Conservation (phyloP, 495 filamentous ascomycete genomes). For the Neurospora cerealis region DNA sequence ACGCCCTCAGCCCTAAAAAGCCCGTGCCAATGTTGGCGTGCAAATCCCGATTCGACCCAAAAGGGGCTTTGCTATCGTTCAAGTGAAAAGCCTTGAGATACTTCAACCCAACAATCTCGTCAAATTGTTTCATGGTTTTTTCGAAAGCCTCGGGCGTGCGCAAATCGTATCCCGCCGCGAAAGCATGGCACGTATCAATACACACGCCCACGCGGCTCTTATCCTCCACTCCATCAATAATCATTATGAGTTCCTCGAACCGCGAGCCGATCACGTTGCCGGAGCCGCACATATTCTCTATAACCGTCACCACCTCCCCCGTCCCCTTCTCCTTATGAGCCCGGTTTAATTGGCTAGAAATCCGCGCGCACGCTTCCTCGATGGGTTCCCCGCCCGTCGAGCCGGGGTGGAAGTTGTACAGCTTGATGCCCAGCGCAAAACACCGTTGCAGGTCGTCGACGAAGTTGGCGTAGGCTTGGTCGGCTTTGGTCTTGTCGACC, state of each 20-base stretch:
- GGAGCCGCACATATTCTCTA: conserved; percentile 93
- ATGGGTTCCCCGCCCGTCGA: conserved; percentile 57
- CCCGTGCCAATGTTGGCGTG: conserved; percentile 94
- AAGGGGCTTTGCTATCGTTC: conserved; percentile 87
- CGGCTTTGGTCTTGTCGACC: conserved; percentile 62
- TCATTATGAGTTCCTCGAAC: conserved; percentile 76
- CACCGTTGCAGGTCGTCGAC: conserved; percentile 83
- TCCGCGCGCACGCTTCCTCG: conserved; percentile 59
- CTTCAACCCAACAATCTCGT: conserved; percentile 63
- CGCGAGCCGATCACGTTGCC: conserved; percentile 77
- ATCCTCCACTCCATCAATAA: conserved; percentile 67
- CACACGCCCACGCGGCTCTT: conserved; percentile 90
- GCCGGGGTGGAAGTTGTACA: conserved; percentile 98
- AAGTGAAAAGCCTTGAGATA: conserved; percentile 82
- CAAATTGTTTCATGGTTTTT: conserved; percentile 62
- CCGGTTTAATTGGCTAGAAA: conserved; percentile 68
- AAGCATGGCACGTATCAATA: conserved; percentile 93
- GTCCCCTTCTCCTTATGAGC: conserved; percentile 71
- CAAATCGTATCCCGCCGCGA: conserved; percentile 87
- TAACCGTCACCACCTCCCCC: conserved; percentile 61
- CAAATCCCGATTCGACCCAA: conserved; percentile 67
- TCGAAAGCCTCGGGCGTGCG: conserved; percentile 63
- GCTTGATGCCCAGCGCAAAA: conserved; percentile 72
- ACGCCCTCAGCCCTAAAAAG: conserved; percentile 80
- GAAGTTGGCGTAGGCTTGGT: conserved; percentile 81